Percentiles rank a stretch among this genome's conserved stretches.
These are phyloP conservation scores for Aspergillus persii DNA, from an alignment of 2,329 filamentous ascomycete genomes.

Conservation along the genomic window DNA sequence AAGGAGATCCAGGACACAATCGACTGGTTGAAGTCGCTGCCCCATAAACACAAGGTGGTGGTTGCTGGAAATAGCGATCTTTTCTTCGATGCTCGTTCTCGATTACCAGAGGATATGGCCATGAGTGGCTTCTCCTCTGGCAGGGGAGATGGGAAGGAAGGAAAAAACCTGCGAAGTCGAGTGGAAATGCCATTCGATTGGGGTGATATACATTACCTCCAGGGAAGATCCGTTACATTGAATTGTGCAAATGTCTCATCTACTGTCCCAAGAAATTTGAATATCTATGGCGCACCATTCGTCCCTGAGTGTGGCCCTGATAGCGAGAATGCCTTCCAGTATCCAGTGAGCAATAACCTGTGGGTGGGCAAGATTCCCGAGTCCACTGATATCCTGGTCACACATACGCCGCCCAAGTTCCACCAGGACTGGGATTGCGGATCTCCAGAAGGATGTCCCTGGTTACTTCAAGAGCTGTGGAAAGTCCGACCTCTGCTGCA, in stretches of 20 bases:
- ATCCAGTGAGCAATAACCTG: slow-evolving; percentile 58
- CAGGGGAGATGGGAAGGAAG: slow-evolving; percentile 6
- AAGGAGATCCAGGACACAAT: slow-evolving; percentile 70
- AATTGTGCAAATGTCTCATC: slow-evolving; percentile 50
- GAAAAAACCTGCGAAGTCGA: too few relatives aligned
- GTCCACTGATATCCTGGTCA: slow-evolving; percentile 71
- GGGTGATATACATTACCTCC: slow-evolving; percentile 67
- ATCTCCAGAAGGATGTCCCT: slow-evolving; percentile 54
- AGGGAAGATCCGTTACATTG: slow-evolving; percentile 62
- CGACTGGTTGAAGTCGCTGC: slow-evolving; percentile 67
- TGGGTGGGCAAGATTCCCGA: slow-evolving; percentile 67
- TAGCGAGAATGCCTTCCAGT: slow-evolving; percentile 75
- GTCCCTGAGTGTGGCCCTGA: slow-evolving; percentile 52
- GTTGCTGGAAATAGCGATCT: slow-evolving; percentile 84
- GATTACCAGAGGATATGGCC: background rate
- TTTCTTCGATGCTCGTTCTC: slow-evolving; percentile 67
- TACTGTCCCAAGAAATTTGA: slow-evolving; percentile 48
- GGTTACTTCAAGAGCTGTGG: slow-evolving; percentile 66
- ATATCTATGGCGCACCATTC: slow-evolving; percentile 72
- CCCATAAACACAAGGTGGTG: slow-evolving; percentile 73
- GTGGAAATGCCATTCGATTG: slow-evolving; percentile 46
- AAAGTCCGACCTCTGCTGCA: slow-evolving; percentile 72
- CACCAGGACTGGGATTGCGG: slow-evolving; percentile 57
- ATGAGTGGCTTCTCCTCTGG: background rate
- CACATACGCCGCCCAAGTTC: slow-evolving; percentile 70